Conservation (phyloP, 805 yeast genomes). For the Myxozyma melibiosi region DNA sequence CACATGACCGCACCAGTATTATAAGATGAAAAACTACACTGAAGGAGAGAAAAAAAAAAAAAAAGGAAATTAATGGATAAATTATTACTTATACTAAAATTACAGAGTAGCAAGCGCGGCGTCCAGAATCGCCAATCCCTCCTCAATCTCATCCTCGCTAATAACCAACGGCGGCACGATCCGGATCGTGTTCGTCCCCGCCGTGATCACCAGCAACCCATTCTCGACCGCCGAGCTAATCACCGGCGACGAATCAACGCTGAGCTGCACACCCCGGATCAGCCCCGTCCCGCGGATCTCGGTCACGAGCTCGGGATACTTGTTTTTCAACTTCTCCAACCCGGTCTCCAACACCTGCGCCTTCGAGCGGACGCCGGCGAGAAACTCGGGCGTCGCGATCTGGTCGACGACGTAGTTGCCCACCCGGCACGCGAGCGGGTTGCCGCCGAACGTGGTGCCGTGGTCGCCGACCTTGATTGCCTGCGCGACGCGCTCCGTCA, state of each 20-base stretch:
- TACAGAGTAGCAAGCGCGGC: background rate
- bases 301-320: constrained; percentile 61
- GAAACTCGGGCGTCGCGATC: constrained; percentile 62
- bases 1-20: too few relatives aligned
- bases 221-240: constrained; percentile 70
- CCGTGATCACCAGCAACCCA: constrained; percentile 84
- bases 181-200: constrained; percentile 89
- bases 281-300: constrained; percentile 89
- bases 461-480: constrained; percentile 88
- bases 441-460: constrained; percentile 98
- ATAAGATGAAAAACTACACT: too few relatives aligned
- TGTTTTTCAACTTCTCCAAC: constrained; percentile 47
- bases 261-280: constrained; percentile 79
- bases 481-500: constrained; percentile 74
- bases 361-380: constrained; percentile 60
- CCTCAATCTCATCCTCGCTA: constrained; percentile 63
- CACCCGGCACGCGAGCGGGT: constrained; percentile 85
- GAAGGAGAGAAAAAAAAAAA: too few relatives aligned
- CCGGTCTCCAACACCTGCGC: constrained; percentile 56
- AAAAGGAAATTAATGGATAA: too few relatives aligned
- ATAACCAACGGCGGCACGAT: constrained; percentile 91
- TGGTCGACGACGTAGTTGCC: constrained; percentile 74
- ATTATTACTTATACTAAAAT: too few relatives aligned
- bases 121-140: constrained; percentile 62
- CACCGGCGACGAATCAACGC: constrained; percentile 61